phyloP scores from a whole-genome alignment of 768 basidiomycete genomes.

The Xerocomellus intermedius region DNA sequence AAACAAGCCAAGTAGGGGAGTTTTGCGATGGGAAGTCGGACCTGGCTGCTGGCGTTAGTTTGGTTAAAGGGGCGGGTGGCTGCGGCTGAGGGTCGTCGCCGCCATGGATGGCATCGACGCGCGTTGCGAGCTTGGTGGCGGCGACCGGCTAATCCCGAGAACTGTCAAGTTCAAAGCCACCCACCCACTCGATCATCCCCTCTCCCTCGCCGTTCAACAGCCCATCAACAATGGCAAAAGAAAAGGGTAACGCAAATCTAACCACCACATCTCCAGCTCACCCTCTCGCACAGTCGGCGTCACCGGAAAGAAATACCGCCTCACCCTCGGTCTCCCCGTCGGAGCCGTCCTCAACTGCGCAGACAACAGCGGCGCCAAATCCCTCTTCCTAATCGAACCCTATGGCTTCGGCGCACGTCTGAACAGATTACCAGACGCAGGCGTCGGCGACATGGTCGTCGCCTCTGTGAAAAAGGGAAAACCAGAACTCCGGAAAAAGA shows the following conservation, averaged over 20 bases:
- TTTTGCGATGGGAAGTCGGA: no score
- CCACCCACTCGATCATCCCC: not conserved
- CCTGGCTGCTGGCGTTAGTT: no score
- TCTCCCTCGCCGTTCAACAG: constrained; percentile 3
- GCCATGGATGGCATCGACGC: no score
- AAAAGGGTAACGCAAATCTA: constrained; percentile 14
- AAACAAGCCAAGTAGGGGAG: constrained; percentile 30
- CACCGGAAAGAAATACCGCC: constrained; percentile 94
- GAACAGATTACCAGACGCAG: constrained; percentile 95
- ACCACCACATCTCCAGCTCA: not conserved
- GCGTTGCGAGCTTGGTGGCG: no score
- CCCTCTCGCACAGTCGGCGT: constrained; percentile 43
- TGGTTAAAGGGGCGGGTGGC: no score
- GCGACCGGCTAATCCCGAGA: constrained; percentile 2
- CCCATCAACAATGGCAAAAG: constrained; percentile 24
- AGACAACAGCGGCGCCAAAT: constrained; percentile 99
- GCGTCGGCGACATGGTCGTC: constrained; percentile 94
- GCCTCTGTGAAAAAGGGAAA: constrained; percentile 99
- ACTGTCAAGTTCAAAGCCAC: constrained; percentile 15
- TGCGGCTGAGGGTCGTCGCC: no score
- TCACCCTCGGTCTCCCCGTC: constrained; percentile 92
- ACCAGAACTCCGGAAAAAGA: constrained; percentile 99
- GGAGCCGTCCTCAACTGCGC: constrained; percentile 97
- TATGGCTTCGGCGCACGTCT: constrained; percentile 94
- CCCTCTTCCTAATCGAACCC: constrained; percentile 91